Conservation (phyloP, 257 asterid species). For the Hygrophila difformis region DNA sequence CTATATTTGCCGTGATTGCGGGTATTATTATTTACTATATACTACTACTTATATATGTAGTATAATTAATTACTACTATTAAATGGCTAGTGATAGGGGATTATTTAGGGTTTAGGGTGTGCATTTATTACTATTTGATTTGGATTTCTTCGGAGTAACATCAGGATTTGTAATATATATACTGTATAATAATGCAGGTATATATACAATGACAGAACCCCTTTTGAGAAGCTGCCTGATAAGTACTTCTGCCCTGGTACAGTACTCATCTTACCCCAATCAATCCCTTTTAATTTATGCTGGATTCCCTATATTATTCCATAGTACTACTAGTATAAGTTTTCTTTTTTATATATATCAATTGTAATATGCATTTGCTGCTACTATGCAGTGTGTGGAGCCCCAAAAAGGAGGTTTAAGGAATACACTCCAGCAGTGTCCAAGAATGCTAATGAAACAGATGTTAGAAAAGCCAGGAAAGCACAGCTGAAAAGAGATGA, state of each 20-base stretch:
- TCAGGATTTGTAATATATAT: background rate
- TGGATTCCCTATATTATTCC: too few relatives aligned
- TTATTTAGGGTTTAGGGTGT: too few relatives aligned
- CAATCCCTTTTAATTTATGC: too few relatives aligned
- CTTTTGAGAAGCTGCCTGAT: slow-evolving; percentile 89
- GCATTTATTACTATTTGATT: too few relatives aligned
- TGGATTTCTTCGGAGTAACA: too few relatives aligned
- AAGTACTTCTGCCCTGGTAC: slow-evolving; percentile 85
- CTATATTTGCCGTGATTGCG: slow-evolving; percentile 95
- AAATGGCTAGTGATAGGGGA: too few relatives aligned
- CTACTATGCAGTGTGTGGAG: slow-evolving; percentile 72
- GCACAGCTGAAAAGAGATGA: slow-evolving; percentile 63
- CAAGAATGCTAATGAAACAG: slow-evolving; percentile 54
- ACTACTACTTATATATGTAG: too few relatives aligned
- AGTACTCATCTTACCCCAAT: background rate
- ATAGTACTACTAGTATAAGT: too few relatives aligned
- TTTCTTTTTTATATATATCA: too few relatives aligned
- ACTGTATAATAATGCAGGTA: slow-evolving; percentile 51
- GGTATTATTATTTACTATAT: too few relatives aligned
- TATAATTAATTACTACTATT: too few relatives aligned
- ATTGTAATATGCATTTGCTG: too few relatives aligned
- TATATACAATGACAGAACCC: slow-evolving; percentile 74
- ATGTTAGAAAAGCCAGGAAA: slow-evolving; percentile 79
- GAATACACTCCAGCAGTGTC: slow-evolving; percentile 51
- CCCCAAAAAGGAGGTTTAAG: slow-evolving; percentile 89